Conservation (phyloP, 2,329 filamentous ascomycete species). For the Ophiostoma australiae region DNA sequence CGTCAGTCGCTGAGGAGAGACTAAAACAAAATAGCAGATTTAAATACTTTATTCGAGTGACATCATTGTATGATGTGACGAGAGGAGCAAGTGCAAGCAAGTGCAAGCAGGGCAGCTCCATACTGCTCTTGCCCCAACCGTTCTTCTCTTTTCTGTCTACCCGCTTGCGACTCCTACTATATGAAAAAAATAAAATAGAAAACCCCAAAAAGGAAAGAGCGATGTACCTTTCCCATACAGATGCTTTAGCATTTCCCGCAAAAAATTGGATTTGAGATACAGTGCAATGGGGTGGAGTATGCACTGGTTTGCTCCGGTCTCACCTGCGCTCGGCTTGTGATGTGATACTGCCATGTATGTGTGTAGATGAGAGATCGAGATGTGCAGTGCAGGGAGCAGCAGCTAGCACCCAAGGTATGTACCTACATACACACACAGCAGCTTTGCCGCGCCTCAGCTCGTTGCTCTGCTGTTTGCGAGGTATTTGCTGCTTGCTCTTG, state of each 20-base stretch:
- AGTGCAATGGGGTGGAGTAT: not conserved
- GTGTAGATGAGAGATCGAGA: not conserved
- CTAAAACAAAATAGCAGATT: not conserved
- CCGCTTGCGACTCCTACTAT: not conserved
- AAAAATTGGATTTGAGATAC: not conserved
- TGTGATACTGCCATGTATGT: not conserved
- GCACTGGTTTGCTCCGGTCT: not conserved
- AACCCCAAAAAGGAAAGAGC: not conserved
- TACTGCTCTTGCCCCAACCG: not conserved
- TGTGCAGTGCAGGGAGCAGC: not conserved
- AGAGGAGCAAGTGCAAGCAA: too few species aligned
- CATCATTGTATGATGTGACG: conserved; percentile 7
- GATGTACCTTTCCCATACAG: not conserved
- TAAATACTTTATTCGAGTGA: not conserved
- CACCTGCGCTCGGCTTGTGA: conserved; percentile 9
- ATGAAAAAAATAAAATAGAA: not conserved
- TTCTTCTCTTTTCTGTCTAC: not conserved
- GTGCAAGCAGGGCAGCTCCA: not conserved
- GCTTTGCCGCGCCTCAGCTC: too few species aligned
- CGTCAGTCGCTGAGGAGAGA: not conserved
- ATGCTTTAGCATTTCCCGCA: not conserved
- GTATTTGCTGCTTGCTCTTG: not conserved
- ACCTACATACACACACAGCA: too few species aligned
- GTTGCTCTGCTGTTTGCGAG: not conserved
- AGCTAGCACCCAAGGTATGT: not conserved